phyloP scores from a whole-genome alignment of 345 rosid species.

The Brassica napus region DNA sequence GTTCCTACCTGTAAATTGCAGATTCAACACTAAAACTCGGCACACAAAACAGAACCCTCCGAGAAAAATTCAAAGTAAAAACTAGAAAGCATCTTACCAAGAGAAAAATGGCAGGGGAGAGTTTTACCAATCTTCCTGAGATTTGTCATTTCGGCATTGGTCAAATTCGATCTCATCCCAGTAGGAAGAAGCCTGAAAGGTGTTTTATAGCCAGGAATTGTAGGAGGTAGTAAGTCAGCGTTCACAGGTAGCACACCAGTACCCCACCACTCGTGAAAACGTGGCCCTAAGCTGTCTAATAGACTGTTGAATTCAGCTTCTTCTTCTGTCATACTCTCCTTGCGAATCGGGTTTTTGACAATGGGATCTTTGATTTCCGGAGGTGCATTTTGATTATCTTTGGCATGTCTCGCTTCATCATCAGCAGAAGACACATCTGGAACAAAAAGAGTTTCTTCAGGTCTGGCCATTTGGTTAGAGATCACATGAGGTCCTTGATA shows the following conservation, averaged over 20 bases:
- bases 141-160: constrained; percentile 95
- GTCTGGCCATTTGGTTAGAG: constrained; percentile 41
- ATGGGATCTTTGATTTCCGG: constrained; percentile 46
- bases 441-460: constrained; percentile 41
- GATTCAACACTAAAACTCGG: constrained; percentile 17
- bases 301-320: constrained; percentile 72
- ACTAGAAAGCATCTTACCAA: constrained; percentile 55
- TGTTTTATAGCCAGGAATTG: constrained; percentile 77
- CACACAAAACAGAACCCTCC: constrained; percentile 22
- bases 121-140: constrained; percentile 82
- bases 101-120: constrained; percentile 96
- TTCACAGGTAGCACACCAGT: constrained; percentile 94
- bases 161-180: constrained; percentile 85
- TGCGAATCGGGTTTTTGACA: constrained; percentile 35
- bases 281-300: constrained; percentile 87
- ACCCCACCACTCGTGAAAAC: constrained; percentile 98
- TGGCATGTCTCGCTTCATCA: constrained; percentile 33
- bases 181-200: constrained; percentile 96
- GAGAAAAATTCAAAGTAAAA: constrained; percentile 21
- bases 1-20: constrained; percentile 69
- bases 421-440: no score
- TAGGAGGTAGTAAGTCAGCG: constrained; percentile 87
- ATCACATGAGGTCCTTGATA: constrained; percentile 66
- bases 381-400: constrained; percentile 34
- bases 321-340: constrained; percentile 66